Percentiles rank a stretch among this genome's conserved stretches.
Conservation (phyloP, 2,329 filamentous ascomycete species). For the Ceratocystiopsis minuta region DNA sequence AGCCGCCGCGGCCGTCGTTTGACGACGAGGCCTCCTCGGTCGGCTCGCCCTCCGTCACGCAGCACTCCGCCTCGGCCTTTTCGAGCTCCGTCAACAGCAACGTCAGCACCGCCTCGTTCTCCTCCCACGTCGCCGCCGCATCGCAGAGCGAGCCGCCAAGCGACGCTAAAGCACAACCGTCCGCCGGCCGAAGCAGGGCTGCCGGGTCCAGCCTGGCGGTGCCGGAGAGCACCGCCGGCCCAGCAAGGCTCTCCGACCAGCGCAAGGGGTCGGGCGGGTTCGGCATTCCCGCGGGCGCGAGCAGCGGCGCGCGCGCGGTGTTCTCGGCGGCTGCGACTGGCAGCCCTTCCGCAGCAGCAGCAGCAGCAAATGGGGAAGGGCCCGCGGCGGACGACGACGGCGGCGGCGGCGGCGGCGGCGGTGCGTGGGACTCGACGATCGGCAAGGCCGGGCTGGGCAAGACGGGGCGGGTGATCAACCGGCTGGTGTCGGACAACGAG, state of each 20-base stretch:
- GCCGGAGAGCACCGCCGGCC: too few species aligned
- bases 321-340: too few species aligned
- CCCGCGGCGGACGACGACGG: not conserved
- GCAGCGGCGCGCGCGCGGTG: too few species aligned
- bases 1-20: conserved; percentile 16
- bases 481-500: conserved; percentile 65
- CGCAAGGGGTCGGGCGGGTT: too few species aligned
- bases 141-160: conserved; percentile 9
- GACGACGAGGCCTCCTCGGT: conserved; percentile 24
- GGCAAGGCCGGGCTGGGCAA: conserved; percentile 55
- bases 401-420: not conserved
- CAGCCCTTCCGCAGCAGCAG: conserved; percentile 7
- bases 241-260: too few species aligned
- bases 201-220: not conserved
- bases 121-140: conserved; percentile 12
- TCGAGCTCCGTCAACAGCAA: conserved; percentile 39
- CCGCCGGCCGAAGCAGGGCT: too few species aligned
- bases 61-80: conserved; percentile 27
- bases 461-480: conserved; percentile 63
- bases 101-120: conserved; percentile 27
- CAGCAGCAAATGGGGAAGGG: not conserved
- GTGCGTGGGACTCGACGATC: conserved; percentile 42
- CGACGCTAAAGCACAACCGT: too few species aligned
- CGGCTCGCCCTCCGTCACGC: conserved; percentile 17
- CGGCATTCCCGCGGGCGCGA: too few species aligned